These are phyloP conservation scores for Paramecium pentaurelia DNA, from an alignment of 73 alveolate species.

Conservation along the genomic window DNA sequence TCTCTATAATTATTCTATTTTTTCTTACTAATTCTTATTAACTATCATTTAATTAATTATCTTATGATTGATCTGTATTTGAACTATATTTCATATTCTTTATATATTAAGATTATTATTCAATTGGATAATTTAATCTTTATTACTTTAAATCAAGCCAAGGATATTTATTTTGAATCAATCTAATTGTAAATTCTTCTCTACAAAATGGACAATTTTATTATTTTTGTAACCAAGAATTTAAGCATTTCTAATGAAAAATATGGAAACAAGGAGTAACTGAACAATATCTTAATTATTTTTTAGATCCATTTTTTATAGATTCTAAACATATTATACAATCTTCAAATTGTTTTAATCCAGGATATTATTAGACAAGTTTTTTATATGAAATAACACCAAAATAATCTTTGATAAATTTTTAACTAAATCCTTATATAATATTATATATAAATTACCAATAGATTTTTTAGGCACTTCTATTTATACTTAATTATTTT, in stretches of 20 bases:
- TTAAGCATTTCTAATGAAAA: conserved; percentile 8
- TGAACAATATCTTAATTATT: neutral
- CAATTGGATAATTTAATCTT: neutral
- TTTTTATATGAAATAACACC: neutral
- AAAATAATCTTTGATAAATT: neutral
- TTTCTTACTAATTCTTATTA: neutral
- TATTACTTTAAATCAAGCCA: neutral
- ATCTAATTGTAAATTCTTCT: neutral
- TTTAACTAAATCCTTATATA: neutral
- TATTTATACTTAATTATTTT: neutral
- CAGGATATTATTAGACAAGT: neutral
- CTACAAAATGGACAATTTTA: conserved; percentile 14
- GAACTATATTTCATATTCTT: neutral
- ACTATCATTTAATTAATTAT: neutral
- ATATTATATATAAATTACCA: neutral
- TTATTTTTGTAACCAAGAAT: neutral
- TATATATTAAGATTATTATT: neutral
- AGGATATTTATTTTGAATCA: neutral
- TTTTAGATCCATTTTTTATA: neutral
- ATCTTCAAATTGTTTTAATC: neutral
- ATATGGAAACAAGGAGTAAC: conserved; percentile 6
- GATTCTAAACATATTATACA: conserved; percentile 9
- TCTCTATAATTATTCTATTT: neutral
- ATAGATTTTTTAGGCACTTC: neutral
- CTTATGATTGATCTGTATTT: neutral